phyloP scores from a whole-genome alignment of 768 basidiomycete species.

The Chalciporus piperatus region DNA sequence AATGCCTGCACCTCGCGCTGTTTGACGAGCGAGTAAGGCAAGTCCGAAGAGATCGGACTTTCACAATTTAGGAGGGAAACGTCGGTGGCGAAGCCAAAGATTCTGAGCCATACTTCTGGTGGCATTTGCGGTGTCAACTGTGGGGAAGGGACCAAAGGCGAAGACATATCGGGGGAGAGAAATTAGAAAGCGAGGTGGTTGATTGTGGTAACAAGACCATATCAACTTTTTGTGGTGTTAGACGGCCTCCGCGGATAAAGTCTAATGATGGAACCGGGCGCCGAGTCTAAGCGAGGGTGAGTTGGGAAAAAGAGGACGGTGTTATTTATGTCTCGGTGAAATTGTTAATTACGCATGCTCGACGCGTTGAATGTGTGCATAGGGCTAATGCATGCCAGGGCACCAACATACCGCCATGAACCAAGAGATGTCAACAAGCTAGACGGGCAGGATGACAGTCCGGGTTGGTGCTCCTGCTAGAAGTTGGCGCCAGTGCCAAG shows the following conservation, averaged over 20 bases:
- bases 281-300: neutral
- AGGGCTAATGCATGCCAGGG: neutral
- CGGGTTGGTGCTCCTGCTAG: too few species aligned
- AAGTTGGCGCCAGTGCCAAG: too few species aligned
- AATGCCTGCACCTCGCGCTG: slow-evolving; percentile 13
- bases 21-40: slow-evolving; percentile 18
- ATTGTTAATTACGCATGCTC: neutral
- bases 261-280: neutral
- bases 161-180: slow-evolving; percentile 11
- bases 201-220: neutral
- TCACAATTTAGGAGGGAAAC: slow-evolving; percentile 10
- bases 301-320: slow-evolving; percentile 1
- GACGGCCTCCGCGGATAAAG: neutral
- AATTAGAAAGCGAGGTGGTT: neutral
- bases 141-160: neutral
- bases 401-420: too few species aligned
- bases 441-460: too few species aligned
- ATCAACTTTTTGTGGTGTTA: neutral
- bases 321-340: neutral
- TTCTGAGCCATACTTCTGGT: slow-evolving; percentile 29
- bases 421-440: too few species aligned
- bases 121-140: slow-evolving; percentile 14
- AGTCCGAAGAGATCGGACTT: slow-evolving; percentile 9
- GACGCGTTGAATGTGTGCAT: neutral
- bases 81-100: slow-evolving; percentile 22